Base-by-base conservation (phyloP, 169 alveolate genomes). In the Cryptosporidium muris region DNA sequence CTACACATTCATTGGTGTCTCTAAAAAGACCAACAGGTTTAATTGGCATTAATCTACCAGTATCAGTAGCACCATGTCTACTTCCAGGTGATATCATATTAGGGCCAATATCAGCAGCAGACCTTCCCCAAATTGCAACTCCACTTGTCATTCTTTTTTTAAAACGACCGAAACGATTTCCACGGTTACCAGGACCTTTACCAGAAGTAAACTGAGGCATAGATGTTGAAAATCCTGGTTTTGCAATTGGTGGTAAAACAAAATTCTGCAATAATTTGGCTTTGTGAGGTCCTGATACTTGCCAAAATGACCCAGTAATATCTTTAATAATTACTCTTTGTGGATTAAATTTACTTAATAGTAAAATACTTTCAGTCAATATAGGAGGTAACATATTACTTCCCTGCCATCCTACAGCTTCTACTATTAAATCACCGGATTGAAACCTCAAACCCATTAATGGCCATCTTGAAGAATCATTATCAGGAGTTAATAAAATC, bases 321-420 rank as follows among this genome's bases (percentile, higher is more conserved):
- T 74, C 85, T 34, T 68, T 56, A 16, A 74, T 74, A 42, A 74
- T 74, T 47, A 74, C n/a, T 60, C 85, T 74, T 47, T 74, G 85
- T 2, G 85, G 85, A 8, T 63, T 74, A 68, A 38, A 74, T 11
- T 37, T 45, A 6, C 60, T 66, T 16, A 74, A 54, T 34, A 49
- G 43, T 2, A 66, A 40, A 25, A 74, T 25, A 60, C 85, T 74
- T 14, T 74, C 85, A 7, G 85, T 68, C 16, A 74, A 25, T 60
- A 74, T 56, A 3, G 85, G 85, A 34, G 85, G 85, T 6, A 74
- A 62, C 68, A 74, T 74, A 43, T 63, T 74, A 25, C 74, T 34
- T 25, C 85, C 85, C 47, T 74, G 85, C 85, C 85, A 74, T 25
- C 85, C 85, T 11, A 60, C 49, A 11, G 85, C 85, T 58, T 74